Evolutionary conservation across 2,329 filamentous ascomycete genomes (phyloP), one percentile per base, ranked within the genome.

Genomic region (Nemania serpens): DNA sequence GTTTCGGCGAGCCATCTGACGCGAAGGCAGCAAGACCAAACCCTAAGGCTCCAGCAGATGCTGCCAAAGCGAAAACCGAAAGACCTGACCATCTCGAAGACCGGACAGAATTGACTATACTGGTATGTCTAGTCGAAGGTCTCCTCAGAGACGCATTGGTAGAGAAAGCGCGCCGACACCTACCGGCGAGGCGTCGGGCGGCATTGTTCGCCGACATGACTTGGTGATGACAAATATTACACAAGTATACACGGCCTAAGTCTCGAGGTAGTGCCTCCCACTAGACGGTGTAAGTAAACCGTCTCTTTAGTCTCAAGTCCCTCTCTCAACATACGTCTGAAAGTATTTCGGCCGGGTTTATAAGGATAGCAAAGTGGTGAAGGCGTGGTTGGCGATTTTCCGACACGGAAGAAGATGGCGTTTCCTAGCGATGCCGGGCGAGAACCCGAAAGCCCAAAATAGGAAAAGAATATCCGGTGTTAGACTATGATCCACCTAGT

Each of bases 51-150:
- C 70, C 71, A 17, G 73, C 68, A 3, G 69, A 66, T 37, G 71
- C 71, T 33, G 72, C 63, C n/a, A 75, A 49, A 13, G 69, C 66
- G 33, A 72, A 57, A 15, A 70, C 71, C 9, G 72, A 73, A 43
- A 68, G 66, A n/a, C 69, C 66, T n/a, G 67, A 69, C 73, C 73
- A 75, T 60, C 43, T 63, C 17, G 66, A 65, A 36, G 55, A 54
- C n/a, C 56, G 63, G 25, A 53, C 55, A 7, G 53, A 15, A 43
- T 34, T 36, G 17, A 29, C 22, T 2, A 25, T 29, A 20, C 48
- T 58, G 49, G 52, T 37, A 15, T 18, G 34, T 39, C 33, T 57
- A 17, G 46, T 50, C 36, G 59, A 59, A 41, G 64, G 52, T 37
- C 55, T 46, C 36, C 58, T 63, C 39, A 63, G 29, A 9, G 39